A percentile compares a stretch with the other conserved stretches of the same genome.
Conservation (phyloP, 805 yeast species). For the Metschnikowia chrysomelidarum region DNA sequence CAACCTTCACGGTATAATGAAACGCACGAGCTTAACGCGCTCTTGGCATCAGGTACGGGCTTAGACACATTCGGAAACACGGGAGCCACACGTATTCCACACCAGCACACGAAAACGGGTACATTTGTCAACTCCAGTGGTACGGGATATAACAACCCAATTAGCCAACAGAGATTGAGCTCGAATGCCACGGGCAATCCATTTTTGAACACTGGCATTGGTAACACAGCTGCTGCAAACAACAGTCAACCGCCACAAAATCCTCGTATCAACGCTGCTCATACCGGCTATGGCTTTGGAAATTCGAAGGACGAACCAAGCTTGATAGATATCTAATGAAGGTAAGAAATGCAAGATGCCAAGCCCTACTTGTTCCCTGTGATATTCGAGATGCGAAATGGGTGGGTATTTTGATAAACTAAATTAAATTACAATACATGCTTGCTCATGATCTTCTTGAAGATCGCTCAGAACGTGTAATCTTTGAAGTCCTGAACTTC, state of each 20-base stretch:
- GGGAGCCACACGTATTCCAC: constrained; percentile 82
- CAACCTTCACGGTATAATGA: constrained; percentile 37
- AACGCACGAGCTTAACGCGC: constrained; percentile 66
- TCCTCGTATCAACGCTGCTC: constrained; percentile 68
- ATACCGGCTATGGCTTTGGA: constrained; percentile 95
- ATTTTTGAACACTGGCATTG: constrained; percentile 60
- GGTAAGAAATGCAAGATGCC: too few relatives aligned
- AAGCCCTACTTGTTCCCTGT: too few relatives aligned
- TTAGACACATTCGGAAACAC: constrained; percentile 91
- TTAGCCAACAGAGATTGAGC: constrained; percentile 32
- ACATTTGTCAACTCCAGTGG: constrained; percentile 86
- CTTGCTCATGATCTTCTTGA: too few relatives aligned
- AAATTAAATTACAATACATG: too few relatives aligned
- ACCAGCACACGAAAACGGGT: constrained; percentile 83
- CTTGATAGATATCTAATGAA: constrained; percentile 42
- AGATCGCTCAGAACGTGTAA: constrained; percentile 1
- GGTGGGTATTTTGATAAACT: too few relatives aligned
- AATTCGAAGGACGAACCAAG: constrained; percentile 58
- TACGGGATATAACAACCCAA: constrained; percentile 63
- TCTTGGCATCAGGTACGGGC: constrained; percentile 85
- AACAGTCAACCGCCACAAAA: constrained; percentile 19
- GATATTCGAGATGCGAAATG: too few relatives aligned
- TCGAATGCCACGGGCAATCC: constrained; percentile 53
- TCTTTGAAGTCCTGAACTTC: constrained; percentile 5
- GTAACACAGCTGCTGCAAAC: constrained; percentile 26